Base-by-base conservation (phyloP, 192 early-diverging fungal genomes). In the Funneliformis mosseae region DNA sequence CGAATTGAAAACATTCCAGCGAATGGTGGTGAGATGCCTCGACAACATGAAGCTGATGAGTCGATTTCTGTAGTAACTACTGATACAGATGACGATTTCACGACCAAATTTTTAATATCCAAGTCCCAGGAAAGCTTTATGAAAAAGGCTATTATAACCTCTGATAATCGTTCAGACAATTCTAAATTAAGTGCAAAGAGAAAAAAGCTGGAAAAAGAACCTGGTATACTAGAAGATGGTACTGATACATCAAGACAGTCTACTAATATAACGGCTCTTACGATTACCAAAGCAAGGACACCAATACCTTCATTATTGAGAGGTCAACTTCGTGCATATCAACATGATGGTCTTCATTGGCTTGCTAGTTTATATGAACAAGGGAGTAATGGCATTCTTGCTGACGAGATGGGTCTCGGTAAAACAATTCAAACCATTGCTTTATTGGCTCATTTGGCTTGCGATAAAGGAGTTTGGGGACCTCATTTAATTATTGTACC, bases 321-420 rank as follows among this genome's bases (percentile, higher is more conserved):
- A 21, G 92, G 92, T 38, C 85, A 80, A 27, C 88, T 98, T 81
- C 90, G 96, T 66, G 93, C 94, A 82, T 97, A 98, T 85, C 97
- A 98, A 82, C 88, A 93, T 63, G 92, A 94, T 25, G 97, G 97
- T 4, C 84, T 97, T 82, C 94, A 95, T 77, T 98, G 97, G 97
- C 86, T 98, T 38, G 93, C 93, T 18, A 91, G 89, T 72, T 85
- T 98, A 45, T 97, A 96, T 83, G 90, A 90, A 62, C 94, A 96
- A 72, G 91, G 92, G 4, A 83, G 96, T 64, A 97, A 95, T 81
- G 91, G 91, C 42, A 92, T 92, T 67, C 81, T 92, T 41, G 91
- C 91, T 0, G 91, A 92, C 68, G 91, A 92, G 72, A 92, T 92
- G 91, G 91, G 91, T 39, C 84, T 92, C 16, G 85, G 88, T 79